Base-by-base conservation (phyloP, 106 monocot genomes). In the Iris macrosiphon region DNA sequence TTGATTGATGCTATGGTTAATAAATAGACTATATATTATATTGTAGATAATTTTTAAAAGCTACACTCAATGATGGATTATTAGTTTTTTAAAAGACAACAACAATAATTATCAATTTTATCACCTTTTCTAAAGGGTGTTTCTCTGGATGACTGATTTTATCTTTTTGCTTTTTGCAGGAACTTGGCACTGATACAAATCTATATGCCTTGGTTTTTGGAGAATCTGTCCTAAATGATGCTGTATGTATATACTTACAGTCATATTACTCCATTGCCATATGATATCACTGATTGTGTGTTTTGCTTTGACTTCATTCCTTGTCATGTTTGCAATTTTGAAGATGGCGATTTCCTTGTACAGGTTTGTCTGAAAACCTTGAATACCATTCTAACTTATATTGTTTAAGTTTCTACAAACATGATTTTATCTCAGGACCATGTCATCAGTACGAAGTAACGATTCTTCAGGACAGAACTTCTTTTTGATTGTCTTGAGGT, bases 321-420 rank as follows among this genome's bases (percentile, higher is more conserved):
- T 47, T 55, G 21, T 10, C 28, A 12, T 49, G 20, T 32, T 59
- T 42, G 33, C 40, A n/a, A 42, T 13, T 14, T 38, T 65, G 61
- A 66, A 98, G 98, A 90, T 98, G 90, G 98, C 98, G 37, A 98
- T 98, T 65, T 98, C 98, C 31, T 70, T 98, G 38, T 98, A 87
- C 80, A 98, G 98, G 98, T 98, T 60, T 66, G 72, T 18, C 49
- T 55, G 40, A 52, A 31, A 27, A 32, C 63, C 25, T 70, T 28
- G 11, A 44, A 49, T 18, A 40, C 26, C 25, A 27, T 59, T 26
- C 30, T 62, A 1, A 31, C 13, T 8, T 60, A 54, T 41, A 18
- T 21, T 16, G 48, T 62, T 59, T 32, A n/a, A 60, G 15, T 45
- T 45, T 28, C 29, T 35, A 19, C 26, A 49, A 22, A 40, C 45